These are phyloP conservation scores for Boletus subparvulus DNA, from an alignment of 768 basidiomycete species.

Conservation along the genomic window DNA sequence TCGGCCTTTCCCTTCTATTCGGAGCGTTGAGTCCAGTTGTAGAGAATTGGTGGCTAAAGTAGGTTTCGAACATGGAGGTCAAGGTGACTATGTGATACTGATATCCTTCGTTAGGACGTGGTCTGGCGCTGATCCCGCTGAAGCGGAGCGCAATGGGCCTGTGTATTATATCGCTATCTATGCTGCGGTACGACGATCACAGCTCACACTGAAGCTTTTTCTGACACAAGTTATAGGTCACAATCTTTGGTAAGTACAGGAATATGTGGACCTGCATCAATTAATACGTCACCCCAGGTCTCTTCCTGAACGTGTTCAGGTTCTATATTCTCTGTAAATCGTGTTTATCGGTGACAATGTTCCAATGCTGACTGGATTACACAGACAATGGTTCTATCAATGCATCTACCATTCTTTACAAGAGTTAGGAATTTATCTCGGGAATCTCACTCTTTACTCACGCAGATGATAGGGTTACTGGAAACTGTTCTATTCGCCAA, in stretches of 20 bases:
- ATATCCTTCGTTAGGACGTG: conserved; percentile 44
- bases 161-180: conserved; percentile 58
- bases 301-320: conserved; percentile 57
- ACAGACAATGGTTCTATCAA: conserved; percentile 75
- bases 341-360: background rate
- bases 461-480: conserved; percentile 45
- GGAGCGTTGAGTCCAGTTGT: conserved; percentile 64
- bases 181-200: conserved; percentile 46
- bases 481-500: conserved; percentile 84
- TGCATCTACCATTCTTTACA: conserved; percentile 75
- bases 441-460: conserved; percentile 13
- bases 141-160: conserved; percentile 42
- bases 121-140: conserved; percentile 50
- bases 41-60: conserved; percentile 74
- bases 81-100: conserved; percentile 16
- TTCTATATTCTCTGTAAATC: conserved; percentile 72
- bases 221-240: conserved; percentile 35
- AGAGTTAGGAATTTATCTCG: conserved; percentile 40
- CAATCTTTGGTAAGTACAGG: conserved; percentile 32
- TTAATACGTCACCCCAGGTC: conserved; percentile 38
- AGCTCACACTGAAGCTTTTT: background rate
- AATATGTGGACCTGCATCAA: background rate
- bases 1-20: conserved; percentile 50
- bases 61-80: conserved; percentile 2
- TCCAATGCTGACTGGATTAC: conserved; percentile 2